Percentiles rank a stretch among this genome's conserved stretches.
phyloP scores from a whole-genome alignment of 345 rosid species.

The Gossypium ekmanianum region DNA sequence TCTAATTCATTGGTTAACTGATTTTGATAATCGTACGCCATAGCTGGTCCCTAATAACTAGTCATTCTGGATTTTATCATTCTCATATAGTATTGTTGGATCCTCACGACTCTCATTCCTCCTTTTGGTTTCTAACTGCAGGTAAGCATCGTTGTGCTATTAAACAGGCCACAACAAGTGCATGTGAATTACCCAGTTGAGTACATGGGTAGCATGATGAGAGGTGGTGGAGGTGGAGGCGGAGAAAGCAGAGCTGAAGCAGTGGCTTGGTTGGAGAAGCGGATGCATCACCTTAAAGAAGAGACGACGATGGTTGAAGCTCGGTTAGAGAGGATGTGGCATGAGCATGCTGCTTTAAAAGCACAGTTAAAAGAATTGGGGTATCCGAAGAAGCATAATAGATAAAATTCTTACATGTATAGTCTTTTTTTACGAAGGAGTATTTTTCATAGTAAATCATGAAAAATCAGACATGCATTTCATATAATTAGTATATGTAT shows the following conservation, averaged over 20 bases:
- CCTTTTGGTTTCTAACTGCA: constrained; percentile 24
- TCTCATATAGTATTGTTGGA: not conserved
- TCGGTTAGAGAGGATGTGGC: constrained; percentile 67
- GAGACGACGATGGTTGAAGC: constrained; percentile 76
- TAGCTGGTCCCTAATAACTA: not conserved
- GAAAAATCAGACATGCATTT: not conserved
- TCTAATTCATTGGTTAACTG: not conserved
- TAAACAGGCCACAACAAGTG: constrained; percentile 56
- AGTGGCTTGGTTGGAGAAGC: constrained; percentile 64
- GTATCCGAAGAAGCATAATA: constrained; percentile 19
- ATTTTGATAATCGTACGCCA: not conserved
- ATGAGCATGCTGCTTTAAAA: constrained; percentile 54
- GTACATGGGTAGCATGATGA: constrained; percentile 28
- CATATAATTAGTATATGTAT: not conserved
- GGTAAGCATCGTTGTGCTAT: constrained; percentile 72
- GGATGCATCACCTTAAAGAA: constrained; percentile 66
- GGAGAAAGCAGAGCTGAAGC: constrained; percentile 46
- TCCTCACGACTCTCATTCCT: not conserved
- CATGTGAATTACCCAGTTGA: constrained; percentile 39
- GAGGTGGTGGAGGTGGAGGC: constrained; percentile 5
- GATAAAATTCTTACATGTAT: constrained; percentile 3
- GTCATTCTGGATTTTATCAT: not conserved
- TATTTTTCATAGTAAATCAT: not conserved
- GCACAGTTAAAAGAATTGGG: constrained; percentile 52
- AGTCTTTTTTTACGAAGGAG: not conserved